Base-by-base conservation (phyloP, 129 eudicot species). In the Silybum marianum region DNA sequence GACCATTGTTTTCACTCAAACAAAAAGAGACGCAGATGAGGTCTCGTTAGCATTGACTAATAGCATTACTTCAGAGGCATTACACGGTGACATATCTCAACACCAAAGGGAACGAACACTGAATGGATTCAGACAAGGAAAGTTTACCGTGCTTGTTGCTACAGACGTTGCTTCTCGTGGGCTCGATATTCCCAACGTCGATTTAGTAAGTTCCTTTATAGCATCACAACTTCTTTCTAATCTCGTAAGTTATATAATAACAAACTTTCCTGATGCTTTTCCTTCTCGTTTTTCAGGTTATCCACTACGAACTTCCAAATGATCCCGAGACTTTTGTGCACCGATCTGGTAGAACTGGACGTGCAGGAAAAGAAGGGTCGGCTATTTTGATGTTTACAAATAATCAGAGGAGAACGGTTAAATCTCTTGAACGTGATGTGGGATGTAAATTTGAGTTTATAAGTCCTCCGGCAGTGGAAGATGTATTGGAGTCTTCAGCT, bases 121-220 rank as follows among this genome's bases (percentile, higher is more conserved):
- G 34, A 95, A 92, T 65, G 95, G 98, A 77, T 95, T 95, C 78
- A 88, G 99, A 72, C 97, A 91, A 81, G 99, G 99, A 39, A 95
- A 95, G 82, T 95, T 95, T 54, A 89, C 94, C 0, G 99, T 95
- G 74, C 99, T 95, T 69, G 99, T 95, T 88, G 99, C 99, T 63
- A 95, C 99, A 24, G 99, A 95, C 77, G 99, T 95, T 81, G 99
- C 99, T 46, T 84, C 99, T 71, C 98, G 98, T 30, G 99, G 99
- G 36, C 99, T 95, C 72, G 99, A 95, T 83, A 95, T 95, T 19
- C 99, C 99, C 6, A 93, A 95, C 71, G 99, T 95, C 38, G 99
- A 95, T 81, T 82, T 95, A 83, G 99, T 95, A 78, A 88, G 99
- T 92, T 24, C 44, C 51, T 44, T 44, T 63, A n/a, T 63, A 18